A percentile compares a stretch with the other conserved stretches of the same genome.
phyloP scores from a whole-genome alignment of 345 rosid genomes.

The Eucalyptus curtisii region DNA sequence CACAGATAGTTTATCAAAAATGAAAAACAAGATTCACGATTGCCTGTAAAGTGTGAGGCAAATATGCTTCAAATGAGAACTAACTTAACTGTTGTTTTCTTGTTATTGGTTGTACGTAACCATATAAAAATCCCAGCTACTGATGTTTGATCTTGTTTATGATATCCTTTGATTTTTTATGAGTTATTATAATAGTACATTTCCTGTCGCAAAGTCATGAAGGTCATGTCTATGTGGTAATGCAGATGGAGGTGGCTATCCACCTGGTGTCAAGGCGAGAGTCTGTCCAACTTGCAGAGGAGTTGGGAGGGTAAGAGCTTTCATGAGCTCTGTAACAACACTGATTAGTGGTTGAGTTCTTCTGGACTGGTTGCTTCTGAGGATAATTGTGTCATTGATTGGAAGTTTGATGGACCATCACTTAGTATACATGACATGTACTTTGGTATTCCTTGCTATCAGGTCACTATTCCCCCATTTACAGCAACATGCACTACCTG shows the following conservation, averaged over 20 bases:
- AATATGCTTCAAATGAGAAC: background rate
- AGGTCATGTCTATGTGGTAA: background rate
- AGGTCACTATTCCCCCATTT: constrained; percentile 95
- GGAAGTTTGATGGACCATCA: background rate
- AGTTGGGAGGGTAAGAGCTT: constrained; percentile 58
- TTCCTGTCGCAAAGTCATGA: background rate
- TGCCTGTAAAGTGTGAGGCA: background rate
- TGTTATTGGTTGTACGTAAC: background rate
- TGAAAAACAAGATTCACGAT: background rate
- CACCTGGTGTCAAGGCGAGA: constrained; percentile 40
- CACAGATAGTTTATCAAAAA: background rate
- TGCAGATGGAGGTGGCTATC: constrained; percentile 79
- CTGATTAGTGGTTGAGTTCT: constrained; percentile 3
- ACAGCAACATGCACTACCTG: constrained; percentile 69
- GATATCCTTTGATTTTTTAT: background rate
- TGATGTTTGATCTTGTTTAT: background rate
- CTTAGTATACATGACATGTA: background rate
- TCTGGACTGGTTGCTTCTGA: background rate
- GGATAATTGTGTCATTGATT: background rate
- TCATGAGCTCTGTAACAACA: background rate
- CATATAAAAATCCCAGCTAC: background rate
- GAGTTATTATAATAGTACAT: background rate
- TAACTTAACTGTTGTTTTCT: background rate
- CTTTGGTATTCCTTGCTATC: background rate
- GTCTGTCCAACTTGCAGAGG: constrained; percentile 81